Base-by-base conservation (phyloP, 2,329 filamentous ascomycete species). In the Plectosphaerella sp. region DNA sequence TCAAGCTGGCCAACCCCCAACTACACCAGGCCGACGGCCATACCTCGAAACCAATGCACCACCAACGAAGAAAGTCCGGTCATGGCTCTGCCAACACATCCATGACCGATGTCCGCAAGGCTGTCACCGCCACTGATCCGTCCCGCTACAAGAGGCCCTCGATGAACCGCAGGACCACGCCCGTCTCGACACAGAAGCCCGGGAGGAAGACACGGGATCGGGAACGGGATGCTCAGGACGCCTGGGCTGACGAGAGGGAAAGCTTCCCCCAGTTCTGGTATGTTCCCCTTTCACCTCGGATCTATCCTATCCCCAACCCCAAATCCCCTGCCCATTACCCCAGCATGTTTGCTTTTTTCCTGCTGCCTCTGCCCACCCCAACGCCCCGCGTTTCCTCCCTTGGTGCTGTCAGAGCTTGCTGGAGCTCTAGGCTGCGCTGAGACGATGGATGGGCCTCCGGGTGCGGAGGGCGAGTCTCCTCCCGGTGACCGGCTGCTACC, bases 211-310 rank as follows among this genome's bases (percentile, higher is more conserved):
- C 75, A 11, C 74, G 74, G 51, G 76, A 81, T 47, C 71, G 76
- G 24, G 78, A 82, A 58, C 72, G 71, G 54, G 74, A 80, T 55
- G 70, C 71, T 62, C 72, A 77, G 53, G 76, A 79, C 36, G 73
- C 72, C 64, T 80, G 72, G 64, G 76, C 80, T 50, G 77, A 84
- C 51, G 81, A 83, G 61, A 72, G 80, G 51, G 82, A 86, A 62
- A 83, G 78, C 66, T 86, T 86, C 57, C 82, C 82, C 20, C 82
- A 85, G 63, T 86, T 75, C 62, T 86, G 83, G 83, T 86, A 76
- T 53, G 80, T 77, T 52, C 58, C 50, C 35, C 42, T 39, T 45
- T 28, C 47, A 50, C 45, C 53, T 51, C 35, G 25, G 36, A 36
- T 33, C 36, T 28, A 41, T 48, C 47, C 22, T 22, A 22, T n/a